A percentile compares a stretch with the other conserved stretches of the same genome.
Conservation (phyloP, 2,329 filamentous ascomycete species). For the Penicillium palitans region DNA sequence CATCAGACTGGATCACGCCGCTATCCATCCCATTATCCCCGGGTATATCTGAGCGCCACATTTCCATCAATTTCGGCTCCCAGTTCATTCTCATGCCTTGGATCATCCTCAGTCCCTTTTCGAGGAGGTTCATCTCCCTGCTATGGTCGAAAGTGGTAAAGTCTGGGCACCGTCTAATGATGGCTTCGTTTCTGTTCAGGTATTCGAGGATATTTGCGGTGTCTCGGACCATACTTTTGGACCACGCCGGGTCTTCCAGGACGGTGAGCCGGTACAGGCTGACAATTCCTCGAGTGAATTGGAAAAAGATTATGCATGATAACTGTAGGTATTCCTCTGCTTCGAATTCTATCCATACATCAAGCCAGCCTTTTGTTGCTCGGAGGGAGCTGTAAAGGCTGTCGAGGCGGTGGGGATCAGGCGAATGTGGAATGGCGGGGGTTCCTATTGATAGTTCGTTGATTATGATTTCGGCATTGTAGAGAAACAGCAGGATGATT, state of each 20-base stretch:
- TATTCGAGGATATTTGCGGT: conserved; percentile 28
- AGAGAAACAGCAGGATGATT: conserved; percentile 14
- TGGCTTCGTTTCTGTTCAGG: conserved; percentile 19
- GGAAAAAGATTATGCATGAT: conserved; percentile 26
- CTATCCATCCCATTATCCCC: conserved; percentile 1
- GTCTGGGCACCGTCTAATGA: conserved; percentile 16
- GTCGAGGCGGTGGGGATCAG: conserved; percentile 25
- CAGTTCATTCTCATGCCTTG: conserved; percentile 20
- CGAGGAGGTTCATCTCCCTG: conserved; percentile 18
- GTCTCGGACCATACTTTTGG: conserved; percentile 25
- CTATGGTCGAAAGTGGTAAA: background rate
- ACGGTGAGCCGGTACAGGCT: conserved; percentile 26
- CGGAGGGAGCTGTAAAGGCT: conserved; percentile 24
- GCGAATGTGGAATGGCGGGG: conserved; percentile 18
- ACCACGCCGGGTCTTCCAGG: conserved; percentile 32
- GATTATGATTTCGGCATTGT: conserved; percentile 24
- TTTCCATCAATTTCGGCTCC: conserved; percentile 25
- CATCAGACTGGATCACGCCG: conserved; percentile 6
- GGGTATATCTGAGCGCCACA: conserved; percentile 18
- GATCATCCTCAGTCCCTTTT: conserved; percentile 22
- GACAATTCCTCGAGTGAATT: conserved; percentile 25
- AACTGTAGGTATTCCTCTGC: conserved; percentile 16
- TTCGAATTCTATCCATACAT: conserved; percentile 19
- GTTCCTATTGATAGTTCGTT: conserved; percentile 22
- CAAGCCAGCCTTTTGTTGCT: conserved; percentile 26